A percentile compares a stretch with the other conserved stretches of the same genome.
These are phyloP conservation scores for Paecilomyces sp. DNA, from an alignment of 2,329 filamentous ascomycete genomes.

Conservation along the genomic window DNA sequence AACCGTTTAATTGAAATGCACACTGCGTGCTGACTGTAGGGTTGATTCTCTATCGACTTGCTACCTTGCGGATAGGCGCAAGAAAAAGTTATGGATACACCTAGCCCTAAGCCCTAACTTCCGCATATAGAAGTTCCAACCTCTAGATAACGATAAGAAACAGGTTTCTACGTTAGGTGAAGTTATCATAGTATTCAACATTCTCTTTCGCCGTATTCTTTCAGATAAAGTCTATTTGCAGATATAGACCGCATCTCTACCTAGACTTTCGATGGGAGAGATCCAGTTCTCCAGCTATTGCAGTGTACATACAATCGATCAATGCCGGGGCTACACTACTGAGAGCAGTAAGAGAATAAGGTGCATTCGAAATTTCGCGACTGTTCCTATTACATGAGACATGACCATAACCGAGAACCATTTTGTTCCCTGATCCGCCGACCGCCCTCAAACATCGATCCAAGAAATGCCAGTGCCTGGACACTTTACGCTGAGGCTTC, in stretches of 20 bases:
- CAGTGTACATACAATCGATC: constrained; percentile 5
- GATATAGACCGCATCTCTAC: not conserved
- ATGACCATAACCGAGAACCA: constrained; percentile 18
- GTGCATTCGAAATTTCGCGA: constrained; percentile 23
- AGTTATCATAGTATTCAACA: not conserved
- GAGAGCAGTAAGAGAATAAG: constrained; percentile 11
- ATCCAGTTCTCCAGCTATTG: constrained; percentile 1
- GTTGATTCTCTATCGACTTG: not conserved
- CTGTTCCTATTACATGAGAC: constrained; percentile 30
- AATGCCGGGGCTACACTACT: constrained; percentile 2
- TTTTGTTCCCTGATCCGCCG: constrained; percentile 10
- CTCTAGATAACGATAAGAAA: not conserved
- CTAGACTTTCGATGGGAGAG: not conserved
- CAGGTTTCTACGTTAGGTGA: not conserved
- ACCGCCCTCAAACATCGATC: constrained; percentile 10
- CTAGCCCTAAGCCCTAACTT: constrained; percentile 35
- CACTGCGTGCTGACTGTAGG: not conserved
- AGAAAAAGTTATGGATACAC: constrained; percentile 21
- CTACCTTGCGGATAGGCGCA: constrained; percentile 11
- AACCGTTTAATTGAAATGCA: not conserved
- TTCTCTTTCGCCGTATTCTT: not conserved
- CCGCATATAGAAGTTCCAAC: constrained; percentile 5
- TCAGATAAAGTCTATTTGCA: not conserved
- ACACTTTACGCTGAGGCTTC: constrained; percentile 28
- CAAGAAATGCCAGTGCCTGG: constrained; percentile 6